Evolutionary conservation across 495 filamentous ascomycete species (phyloP), one percentile per base, ranked within the genome.

Genomic region (Penicillium bialowiezense): DNA sequence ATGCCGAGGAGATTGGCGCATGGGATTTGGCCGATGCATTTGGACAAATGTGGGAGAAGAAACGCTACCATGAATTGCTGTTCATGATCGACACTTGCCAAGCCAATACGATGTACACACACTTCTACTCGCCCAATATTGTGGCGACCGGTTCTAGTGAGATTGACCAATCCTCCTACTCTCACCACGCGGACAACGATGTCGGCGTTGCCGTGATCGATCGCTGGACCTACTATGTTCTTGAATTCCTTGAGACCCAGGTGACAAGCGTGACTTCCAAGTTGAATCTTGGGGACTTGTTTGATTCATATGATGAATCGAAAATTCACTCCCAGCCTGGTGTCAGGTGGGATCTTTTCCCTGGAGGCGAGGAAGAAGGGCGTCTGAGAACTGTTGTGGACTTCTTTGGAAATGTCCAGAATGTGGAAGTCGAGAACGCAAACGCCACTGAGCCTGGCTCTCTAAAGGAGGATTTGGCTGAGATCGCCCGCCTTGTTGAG

Each of bases 51-150:
- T 97, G 91, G 90, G 95, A 98, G 75, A 98, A 98, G 84, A 91
- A 91, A 73, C 80, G 93, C 71, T 91, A 78, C 47, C 89, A 97
- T 58, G 93, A 98, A 67, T 81, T 98, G 54, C 80, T 98, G 47
- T 98, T 98, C 75, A 98, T 98, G 93, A 97, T 98, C 71, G 93
- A 98, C 70, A 98, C 93, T 0, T 98, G 93, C 70, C 93, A 98
- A 72, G 93, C 93, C 31, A 98, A 98, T 59, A 98, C 93, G 10
- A 96, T 98, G 89, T 98, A 95, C 74, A 90, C 82, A 62, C 92
- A 96, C 67, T 87, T 98, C 67, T 97, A 97, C 74, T 92, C 88
- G 19, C 91, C 93, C 19, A 96, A 96, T 50, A 96, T 98, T 56
- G 87, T 98, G 50, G 95, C 95, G 2, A 98, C 93, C 0, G 93